phyloP scores from a whole-genome alignment of 176 grass and related monocot genomes.

The Triticum monococcum region DNA sequence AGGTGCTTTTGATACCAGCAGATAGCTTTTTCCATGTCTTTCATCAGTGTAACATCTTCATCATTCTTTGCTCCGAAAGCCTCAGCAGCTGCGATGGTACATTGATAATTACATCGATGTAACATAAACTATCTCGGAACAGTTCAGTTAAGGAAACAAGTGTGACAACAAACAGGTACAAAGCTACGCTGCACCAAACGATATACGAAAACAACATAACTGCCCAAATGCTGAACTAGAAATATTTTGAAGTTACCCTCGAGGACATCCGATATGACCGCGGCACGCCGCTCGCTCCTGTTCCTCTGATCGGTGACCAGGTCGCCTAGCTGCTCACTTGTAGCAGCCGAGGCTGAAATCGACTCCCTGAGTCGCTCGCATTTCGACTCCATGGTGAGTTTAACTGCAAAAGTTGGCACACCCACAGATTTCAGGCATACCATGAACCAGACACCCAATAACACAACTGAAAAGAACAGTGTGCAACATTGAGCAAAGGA shows the following conservation, averaged over 20 bases:
- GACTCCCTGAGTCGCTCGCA: neutral
- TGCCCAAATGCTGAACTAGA: neutral
- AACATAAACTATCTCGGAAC: neutral
- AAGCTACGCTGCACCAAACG: neutral
- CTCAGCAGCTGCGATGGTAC: constrained; percentile 36
- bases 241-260: constrained; percentile 37
- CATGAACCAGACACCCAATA: neutral
- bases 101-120: neutral
- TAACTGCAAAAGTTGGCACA: constrained; percentile 39
- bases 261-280: constrained; percentile 35
- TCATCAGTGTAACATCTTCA: constrained; percentile 14
- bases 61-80: constrained; percentile 35
- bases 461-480: neutral
- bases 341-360: constrained; percentile 21
- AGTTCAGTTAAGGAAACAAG: constrained; percentile 1
- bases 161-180: neutral
- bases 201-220: neutral
- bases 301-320: constrained; percentile 19
- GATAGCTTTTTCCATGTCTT: constrained; percentile 36
- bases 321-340: constrained; percentile 31
- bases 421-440: neutral
- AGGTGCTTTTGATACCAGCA: constrained; percentile 57
- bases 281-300: constrained; percentile 20
- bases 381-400: constrained; percentile 35
- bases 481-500: neutral